phyloP scores from a whole-genome alignment of 768 basidiomycete genomes.

The Macrolepiota dolichaula region DNA sequence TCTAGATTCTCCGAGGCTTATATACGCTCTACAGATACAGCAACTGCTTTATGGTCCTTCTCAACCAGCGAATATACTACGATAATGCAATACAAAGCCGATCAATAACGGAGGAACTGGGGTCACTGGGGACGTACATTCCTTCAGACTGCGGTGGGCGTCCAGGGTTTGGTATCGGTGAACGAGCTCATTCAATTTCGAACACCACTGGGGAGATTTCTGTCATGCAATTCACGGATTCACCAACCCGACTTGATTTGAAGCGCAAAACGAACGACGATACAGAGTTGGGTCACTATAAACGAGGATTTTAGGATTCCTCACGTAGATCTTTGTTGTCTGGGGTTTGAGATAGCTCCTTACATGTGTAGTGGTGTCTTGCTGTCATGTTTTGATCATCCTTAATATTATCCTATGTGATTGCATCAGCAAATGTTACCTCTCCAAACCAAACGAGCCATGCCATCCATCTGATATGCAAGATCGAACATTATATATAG shows the following conservation, averaged over 20 bases:
- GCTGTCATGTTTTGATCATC: too few relatives aligned
- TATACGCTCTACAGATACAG: not conserved
- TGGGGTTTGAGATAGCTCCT: too few relatives aligned
- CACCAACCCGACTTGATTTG: not conserved
- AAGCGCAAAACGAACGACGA: not conserved
- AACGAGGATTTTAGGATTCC: not conserved
- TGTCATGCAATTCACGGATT: not conserved
- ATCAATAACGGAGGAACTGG: not conserved
- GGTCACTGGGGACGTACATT: not conserved
- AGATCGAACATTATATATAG: not conserved
- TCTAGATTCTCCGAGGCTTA: not conserved
- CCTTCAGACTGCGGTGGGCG: not conserved
- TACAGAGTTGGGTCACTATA: not conserved
- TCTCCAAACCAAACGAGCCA: too few relatives aligned
- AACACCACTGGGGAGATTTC: not conserved
- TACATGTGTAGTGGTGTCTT: too few relatives aligned
- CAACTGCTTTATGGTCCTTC: slow-evolving; percentile 10
- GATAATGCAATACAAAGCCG: not conserved
- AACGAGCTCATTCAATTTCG: not conserved
- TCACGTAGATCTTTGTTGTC: not conserved
- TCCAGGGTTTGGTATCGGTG: not conserved
- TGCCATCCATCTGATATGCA: not conserved
- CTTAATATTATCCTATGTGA: too few relatives aligned
- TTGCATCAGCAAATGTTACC: too few relatives aligned
- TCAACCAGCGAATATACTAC: slow-evolving; percentile 4